These are phyloP conservation scores for Rutstroemia sydowiana DNA, from an alignment of 2,329 filamentous ascomycete genomes.

Conservation along the genomic window DNA sequence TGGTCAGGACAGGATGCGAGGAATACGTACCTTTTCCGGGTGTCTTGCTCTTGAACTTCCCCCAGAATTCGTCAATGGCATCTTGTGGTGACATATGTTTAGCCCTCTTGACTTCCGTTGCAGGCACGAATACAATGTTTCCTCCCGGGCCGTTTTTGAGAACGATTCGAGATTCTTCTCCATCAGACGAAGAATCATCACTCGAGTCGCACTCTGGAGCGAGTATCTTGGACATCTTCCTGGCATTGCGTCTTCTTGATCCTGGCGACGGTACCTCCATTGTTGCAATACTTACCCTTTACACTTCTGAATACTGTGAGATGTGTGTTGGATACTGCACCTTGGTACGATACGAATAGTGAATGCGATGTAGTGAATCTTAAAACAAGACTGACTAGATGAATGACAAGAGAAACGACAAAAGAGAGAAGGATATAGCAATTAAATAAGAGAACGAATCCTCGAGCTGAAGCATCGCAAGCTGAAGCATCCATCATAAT, in stretches of 20 bases:
- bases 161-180: not conserved
- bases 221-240: not conserved
- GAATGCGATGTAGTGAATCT: slow-evolving; percentile 1
- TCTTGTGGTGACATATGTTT: slow-evolving; percentile 58
- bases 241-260: not conserved
- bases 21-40: slow-evolving; percentile 56
- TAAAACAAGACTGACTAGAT: not conserved
- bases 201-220: not conserved
- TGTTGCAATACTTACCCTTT: not conserved
- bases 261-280: not conserved
- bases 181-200: not conserved
- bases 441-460: too few relatives aligned
- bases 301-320: not conserved
- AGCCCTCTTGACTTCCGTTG: slow-evolving; percentile 22
- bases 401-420: too few relatives aligned
- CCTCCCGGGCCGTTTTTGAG: not conserved
- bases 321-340: not conserved
- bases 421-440: too few relatives aligned
- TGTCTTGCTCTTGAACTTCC: slow-evolving; percentile 59
- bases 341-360: not conserved
- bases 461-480: too few relatives aligned
- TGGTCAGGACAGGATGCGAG: not conserved
- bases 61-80: slow-evolving; percentile 66
- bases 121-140: slow-evolving; percentile 1
- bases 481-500: not conserved